Evolutionary conservation across 2,329 filamentous ascomycete genomes (phyloP), one percentile per base, ranked within the genome.

Genomic region (Xylariaceae sp.): DNA sequence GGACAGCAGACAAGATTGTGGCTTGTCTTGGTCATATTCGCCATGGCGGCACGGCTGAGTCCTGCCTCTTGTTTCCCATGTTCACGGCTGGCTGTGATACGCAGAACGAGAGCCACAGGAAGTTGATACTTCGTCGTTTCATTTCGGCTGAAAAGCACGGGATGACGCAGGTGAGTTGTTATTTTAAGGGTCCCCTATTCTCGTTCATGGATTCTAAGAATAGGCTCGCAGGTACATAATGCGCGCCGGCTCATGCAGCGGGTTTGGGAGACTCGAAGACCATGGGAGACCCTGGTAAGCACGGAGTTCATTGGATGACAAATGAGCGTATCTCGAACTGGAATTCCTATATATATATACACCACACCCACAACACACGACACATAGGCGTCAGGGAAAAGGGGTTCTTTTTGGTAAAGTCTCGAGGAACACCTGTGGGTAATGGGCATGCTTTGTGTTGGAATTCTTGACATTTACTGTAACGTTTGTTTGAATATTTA

Each of bases 1-100:
- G 77, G 9, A 82, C 84, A 0, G 84, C 92, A 4, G 73, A 77
- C 44, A 80, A 83, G 62, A 88, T 93, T 51, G 76, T 90, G 34
- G 75, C 77, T 1, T 82, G 85, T 37, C 75, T 93, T 62, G 77
- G 78, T 18, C 82, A 81, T 44, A 83, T 94, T 53, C 76, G 84
- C 10, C 75, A 79, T 10, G 87, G 88, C 4, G 86, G 86, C 35
- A 85, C 85, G 13, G 88, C 89, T 0, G 90, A 93, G 72, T 86
- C 84, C 7, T 90, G 88, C 67, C 75, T 90, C 15, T 72, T 94
- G 45, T 92, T 94, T 64, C 90, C 90, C 0, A 85, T 94, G 75
- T 94, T 94, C 72, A 89, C 88, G 1, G 90, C 90, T 1, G 90
- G 90, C 0, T 92, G 89, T 65, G 88, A 94, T 71, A 84, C 86